A percentile compares a stretch with the other conserved stretches of the same genome.
Evolutionary conservation across 2,329 filamentous ascomycete species (phyloP).

Genomic region (Mycosphaerella sp.): DNA sequence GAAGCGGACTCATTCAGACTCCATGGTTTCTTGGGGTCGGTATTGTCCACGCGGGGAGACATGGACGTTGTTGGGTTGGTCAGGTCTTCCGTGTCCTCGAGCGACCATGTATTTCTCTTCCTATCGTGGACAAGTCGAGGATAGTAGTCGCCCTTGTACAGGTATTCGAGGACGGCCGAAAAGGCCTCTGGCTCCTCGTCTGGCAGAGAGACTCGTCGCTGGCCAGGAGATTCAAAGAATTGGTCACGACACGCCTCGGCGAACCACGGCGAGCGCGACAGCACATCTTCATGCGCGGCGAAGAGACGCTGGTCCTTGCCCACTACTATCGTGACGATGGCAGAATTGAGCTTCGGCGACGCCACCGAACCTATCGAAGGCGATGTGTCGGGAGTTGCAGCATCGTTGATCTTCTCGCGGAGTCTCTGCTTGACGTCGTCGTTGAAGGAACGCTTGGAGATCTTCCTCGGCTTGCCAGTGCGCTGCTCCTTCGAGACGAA

Average conservation of each 20-base stretch:
- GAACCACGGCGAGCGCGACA: constrained; percentile 81
- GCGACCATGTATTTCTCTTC: constrained; percentile 78
- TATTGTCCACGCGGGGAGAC: constrained; percentile 45
- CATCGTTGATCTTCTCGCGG: constrained; percentile 69
- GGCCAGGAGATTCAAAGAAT: constrained; percentile 57
- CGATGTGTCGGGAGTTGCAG: constrained; percentile 39
- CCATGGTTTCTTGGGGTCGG: constrained; percentile 34
- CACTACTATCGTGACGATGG: constrained; percentile 81
- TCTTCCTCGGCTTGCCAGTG: constrained; percentile 79
- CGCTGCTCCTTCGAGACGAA: constrained; percentile 70
- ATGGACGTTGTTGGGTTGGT: constrained; percentile 37
- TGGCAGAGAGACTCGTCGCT: constrained; percentile 73
- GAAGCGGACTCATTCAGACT: constrained; percentile 61
- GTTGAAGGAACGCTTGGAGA: constrained; percentile 66
- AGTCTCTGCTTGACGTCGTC: constrained; percentile 79
- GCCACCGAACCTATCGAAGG: constrained; percentile 31
- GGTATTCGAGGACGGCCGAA: constrained; percentile 88
- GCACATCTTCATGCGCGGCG: constrained; percentile 89
- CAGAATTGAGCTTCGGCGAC: constrained; percentile 52
- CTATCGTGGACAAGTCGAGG: constrained; percentile 78
- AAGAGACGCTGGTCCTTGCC: constrained; percentile 82
- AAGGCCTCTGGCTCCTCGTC: constrained; percentile 83
- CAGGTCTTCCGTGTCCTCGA: constrained; percentile 58
- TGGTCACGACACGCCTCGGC: constrained; percentile 53
- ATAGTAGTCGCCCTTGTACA: constrained; percentile 96